Evolutionary conservation across 106 monocot species (phyloP).

Genomic region (Dendrobium chrysotoxum): DNA sequence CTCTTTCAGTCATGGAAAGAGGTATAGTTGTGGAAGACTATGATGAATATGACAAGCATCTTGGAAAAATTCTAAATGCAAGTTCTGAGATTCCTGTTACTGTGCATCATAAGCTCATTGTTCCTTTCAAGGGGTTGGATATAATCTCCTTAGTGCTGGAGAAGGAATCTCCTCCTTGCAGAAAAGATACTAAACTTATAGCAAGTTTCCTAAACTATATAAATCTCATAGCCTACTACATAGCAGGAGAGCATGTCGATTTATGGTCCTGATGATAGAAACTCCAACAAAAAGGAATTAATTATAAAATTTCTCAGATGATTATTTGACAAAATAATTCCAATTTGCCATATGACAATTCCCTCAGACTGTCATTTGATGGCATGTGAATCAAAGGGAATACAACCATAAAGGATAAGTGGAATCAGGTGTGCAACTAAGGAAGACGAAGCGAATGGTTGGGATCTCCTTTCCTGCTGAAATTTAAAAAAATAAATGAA

Average conservation of each 20-base stretch:
- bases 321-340: not conserved
- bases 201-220: conserved; percentile 5
- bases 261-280: conserved; percentile 4
- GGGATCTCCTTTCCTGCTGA: no score
- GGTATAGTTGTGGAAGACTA: not conserved
- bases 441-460: no score
- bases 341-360: no score
- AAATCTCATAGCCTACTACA: not conserved
- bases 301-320: not conserved
- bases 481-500: no score
- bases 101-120: not conserved
- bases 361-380: no score
- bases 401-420: no score
- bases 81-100: not conserved
- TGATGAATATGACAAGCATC: conserved; percentile 10
- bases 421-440: no score
- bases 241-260: not conserved
- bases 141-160: not conserved
- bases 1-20: conserved; percentile 13
- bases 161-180: not conserved
- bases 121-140: not conserved
- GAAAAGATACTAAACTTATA: not conserved
- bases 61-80: conserved; percentile 11
- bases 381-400: no score
- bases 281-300: not conserved